Evolutionary conservation across 2,329 filamentous ascomycete species (phyloP).

Genomic region (Didymosphaeria variabile): DNA sequence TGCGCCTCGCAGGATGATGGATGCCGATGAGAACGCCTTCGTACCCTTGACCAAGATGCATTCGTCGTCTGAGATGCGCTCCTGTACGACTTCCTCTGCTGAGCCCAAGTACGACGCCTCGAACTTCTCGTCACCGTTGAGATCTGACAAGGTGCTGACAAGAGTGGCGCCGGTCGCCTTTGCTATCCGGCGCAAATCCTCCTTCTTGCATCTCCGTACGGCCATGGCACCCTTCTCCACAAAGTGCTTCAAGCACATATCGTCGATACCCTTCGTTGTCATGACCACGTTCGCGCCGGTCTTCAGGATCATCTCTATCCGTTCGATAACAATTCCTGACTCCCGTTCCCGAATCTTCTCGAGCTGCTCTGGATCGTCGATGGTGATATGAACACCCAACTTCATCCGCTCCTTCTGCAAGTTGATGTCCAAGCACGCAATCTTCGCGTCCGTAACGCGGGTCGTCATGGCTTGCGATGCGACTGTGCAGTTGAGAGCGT

Average conservation of each 20-base stretch:
- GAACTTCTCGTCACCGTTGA: constrained; percentile 97
- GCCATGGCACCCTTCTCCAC: constrained; percentile 96
- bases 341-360: constrained; percentile 97
- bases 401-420: constrained; percentile 99
- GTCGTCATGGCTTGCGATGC: constrained; percentile 98
- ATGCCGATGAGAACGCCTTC: constrained; percentile 91
- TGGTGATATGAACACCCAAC: constrained; percentile 96
- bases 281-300: constrained; percentile 94
- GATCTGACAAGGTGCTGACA: constrained; percentile 90
- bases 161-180: constrained; percentile 95
- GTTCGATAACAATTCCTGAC: constrained; percentile 89
- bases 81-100: constrained; percentile 96
- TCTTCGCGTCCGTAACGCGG: constrained; percentile 90
- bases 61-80: constrained; percentile 98
- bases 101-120: constrained; percentile 88
- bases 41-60: constrained; percentile 97
- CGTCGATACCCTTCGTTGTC: constrained; percentile 98
- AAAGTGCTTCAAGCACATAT: constrained; percentile 92
- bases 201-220: constrained; percentile 96
- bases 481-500: constrained; percentile 97
- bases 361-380: constrained; percentile 95
- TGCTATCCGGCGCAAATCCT: constrained; percentile 93
- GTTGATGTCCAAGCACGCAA: constrained; percentile 97
- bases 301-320: constrained; percentile 97
- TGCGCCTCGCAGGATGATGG: constrained; percentile 91